phyloP scores from a whole-genome alignment of 1,139 yeast genomes.

The Williopsis jadinii region DNA sequence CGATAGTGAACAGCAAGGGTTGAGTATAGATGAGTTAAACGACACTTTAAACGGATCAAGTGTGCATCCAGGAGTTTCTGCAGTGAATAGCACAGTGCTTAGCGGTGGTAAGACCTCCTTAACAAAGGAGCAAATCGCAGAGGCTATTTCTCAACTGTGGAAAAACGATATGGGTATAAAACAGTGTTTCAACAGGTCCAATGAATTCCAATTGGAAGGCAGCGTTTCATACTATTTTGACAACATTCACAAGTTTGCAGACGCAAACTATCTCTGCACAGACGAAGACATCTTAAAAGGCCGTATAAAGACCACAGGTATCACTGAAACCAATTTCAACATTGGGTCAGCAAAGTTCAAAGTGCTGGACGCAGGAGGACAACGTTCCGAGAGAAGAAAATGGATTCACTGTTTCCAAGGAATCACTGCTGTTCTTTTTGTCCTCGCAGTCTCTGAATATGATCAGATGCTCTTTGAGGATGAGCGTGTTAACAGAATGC shows the following conservation, averaged over 20 bases:
- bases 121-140: constrained; percentile 47
- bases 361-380: constrained; percentile 96
- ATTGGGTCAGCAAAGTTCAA: constrained; percentile 62
- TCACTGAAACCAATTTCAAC: constrained; percentile 77
- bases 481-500: constrained; percentile 82
- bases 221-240: constrained; percentile 76
- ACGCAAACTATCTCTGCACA: constrained; percentile 58
- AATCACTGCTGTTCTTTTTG: constrained; percentile 83
- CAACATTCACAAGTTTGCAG: constrained; percentile 55
- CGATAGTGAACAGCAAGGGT: constrained; percentile 2
- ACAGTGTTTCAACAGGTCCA: constrained; percentile 53
- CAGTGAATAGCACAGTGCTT: constrained; percentile 11
- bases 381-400: constrained; percentile 84
- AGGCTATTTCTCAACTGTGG: constrained; percentile 67
- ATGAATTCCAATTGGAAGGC: constrained; percentile 78
- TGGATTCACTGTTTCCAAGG: constrained; percentile 97
- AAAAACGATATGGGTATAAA: constrained; percentile 56
- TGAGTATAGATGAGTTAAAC: constrained; percentile 24
- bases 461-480: constrained; percentile 92
- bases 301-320: constrained; percentile 92
- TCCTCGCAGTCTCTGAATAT: constrained; percentile 87
- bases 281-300: constrained; percentile 86
- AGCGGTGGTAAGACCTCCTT: constrained; percentile 9
- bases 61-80: constrained; percentile 21
- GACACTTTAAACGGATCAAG: constrained; percentile 24